Base-by-base conservation (phyloP, 2,329 filamentous ascomycete genomes). In the Penicillium sp. region DNA sequence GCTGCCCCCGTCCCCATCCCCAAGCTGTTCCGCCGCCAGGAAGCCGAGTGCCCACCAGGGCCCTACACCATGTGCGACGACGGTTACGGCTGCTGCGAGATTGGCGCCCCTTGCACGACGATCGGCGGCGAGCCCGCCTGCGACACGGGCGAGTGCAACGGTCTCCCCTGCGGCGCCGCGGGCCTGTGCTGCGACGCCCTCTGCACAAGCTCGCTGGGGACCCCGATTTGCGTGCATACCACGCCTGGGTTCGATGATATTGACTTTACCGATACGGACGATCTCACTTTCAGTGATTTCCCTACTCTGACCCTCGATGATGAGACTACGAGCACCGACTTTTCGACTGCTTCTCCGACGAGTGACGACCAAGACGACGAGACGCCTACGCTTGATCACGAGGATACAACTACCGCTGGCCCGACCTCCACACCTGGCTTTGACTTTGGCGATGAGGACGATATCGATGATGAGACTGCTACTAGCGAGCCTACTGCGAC, bases 51-150 rank as follows among this genome's bases (percentile, higher is more conserved):
- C 49, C 56, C 56, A 3, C 31, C 49, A 17, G 56, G 56, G n/a
- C 21, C 7, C 5, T 53, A 53, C 48, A 59, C 56, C n/a, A 5
- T 30, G 2, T 59, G 56, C 30, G 29, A 21, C 17, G 56, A 53
- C 49, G 56, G 56, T 9, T 52, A 29, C 26, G 56, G 56, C 31
- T 59, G 56, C 38, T 59, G 56, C 26, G 56, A 59, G 19, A 15
- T 30, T 11, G 56, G 56, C 9, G 48, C 56, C 38, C 48, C 56
- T 29, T 59, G 56, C 38, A 52, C 56, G 7, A 59, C 56, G 13
- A 35, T 59, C 56, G 15, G 48, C 48, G 56, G 56, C 29, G 48
- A 47, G 11, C 35, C 49, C 15, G 56, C 49, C 35, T 59, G 56
- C 38, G 56, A 59, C 31, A 35, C 26, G 7, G 35, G 35, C 35